These are phyloP conservation scores for Carpinus viminea DNA, from an alignment of 306 rosid genomes.

Conservation along the genomic window DNA sequence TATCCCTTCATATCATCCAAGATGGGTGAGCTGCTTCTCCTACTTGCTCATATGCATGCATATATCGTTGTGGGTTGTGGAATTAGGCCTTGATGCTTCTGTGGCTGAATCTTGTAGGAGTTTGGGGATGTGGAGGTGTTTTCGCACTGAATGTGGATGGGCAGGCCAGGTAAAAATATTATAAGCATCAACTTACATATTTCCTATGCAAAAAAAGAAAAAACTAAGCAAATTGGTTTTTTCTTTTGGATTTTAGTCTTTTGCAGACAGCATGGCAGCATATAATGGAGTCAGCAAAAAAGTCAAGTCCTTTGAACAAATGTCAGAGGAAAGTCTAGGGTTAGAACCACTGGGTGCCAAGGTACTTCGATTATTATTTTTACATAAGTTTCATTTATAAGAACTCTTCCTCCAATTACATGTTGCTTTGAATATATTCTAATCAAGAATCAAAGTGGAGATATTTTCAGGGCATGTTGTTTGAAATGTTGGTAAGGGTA, in stretches of 20 bases:
- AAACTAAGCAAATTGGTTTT: slow-evolving; percentile 19
- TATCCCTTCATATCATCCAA: slow-evolving; percentile 73
- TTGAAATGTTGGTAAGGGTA: not conserved
- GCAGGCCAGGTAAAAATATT: slow-evolving; percentile 66
- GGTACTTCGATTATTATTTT: slow-evolving; percentile 41
- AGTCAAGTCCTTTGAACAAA: slow-evolving; percentile 31
- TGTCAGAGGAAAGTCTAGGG: slow-evolving; percentile 55
- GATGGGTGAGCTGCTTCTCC: slow-evolving; percentile 52
- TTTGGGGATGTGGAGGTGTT: slow-evolving; percentile 95
- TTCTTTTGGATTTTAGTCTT: slow-evolving; percentile 46
- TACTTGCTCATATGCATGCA: slow-evolving; percentile 1
- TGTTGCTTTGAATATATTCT: not conserved
- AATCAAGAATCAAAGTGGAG: not conserved
- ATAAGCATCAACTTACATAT: slow-evolving; percentile 2
- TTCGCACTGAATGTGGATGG: slow-evolving; percentile 71
- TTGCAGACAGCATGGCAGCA: slow-evolving; percentile 51
- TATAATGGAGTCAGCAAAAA: slow-evolving; percentile 27
- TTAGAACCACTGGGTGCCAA: slow-evolving; percentile 71
- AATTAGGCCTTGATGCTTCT: slow-evolving; percentile 15
- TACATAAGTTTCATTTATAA: slow-evolving; percentile 15
- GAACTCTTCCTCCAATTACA: not conserved
- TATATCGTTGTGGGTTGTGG: slow-evolving; percentile 20
- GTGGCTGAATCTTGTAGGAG: slow-evolving; percentile 45
- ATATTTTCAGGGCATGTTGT: not conserved
- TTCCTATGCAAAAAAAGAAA: slow-evolving; percentile 25